Evolutionary conservation across 768 basidiomycete genomes (phyloP).

Genomic region (Gyrodon lividus): DNA sequence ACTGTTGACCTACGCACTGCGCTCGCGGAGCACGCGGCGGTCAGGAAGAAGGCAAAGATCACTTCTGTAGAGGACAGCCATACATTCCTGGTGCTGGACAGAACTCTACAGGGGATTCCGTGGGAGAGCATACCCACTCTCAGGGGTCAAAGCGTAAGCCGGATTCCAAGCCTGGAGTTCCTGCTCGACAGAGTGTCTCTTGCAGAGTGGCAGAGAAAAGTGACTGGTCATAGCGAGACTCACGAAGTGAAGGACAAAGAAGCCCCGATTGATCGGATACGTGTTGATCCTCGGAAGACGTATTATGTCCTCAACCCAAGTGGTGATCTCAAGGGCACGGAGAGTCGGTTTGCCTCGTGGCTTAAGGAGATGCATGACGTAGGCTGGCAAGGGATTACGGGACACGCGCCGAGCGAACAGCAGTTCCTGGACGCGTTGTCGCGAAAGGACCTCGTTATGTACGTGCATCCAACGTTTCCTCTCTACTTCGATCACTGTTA

Average conservation of each 20-base stretch:
- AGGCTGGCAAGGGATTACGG: conserved; percentile 85
- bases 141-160: conserved; percentile 81
- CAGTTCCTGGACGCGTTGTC: conserved; percentile 74
- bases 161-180: conserved; percentile 90
- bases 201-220: conserved; percentile 43
- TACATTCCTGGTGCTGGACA: conserved; percentile 86
- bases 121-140: conserved; percentile 95
- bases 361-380: conserved; percentile 62
- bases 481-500: conserved; percentile 1
- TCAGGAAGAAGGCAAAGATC: conserved; percentile 32
- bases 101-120: conserved; percentile 82
- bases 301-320: conserved; percentile 91
- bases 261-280: conserved; percentile 42
- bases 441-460: conserved; percentile 87
- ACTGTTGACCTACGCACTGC: conserved; percentile 76
- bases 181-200: conserved; percentile 78
- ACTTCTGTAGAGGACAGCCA: conserved; percentile 55
- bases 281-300: conserved; percentile 64
- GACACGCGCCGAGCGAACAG: conserved; percentile 76
- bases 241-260: conserved; percentile 11
- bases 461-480: conserved; percentile 35
- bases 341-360: conserved; percentile 82
- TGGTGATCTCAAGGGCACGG: conserved; percentile 83
- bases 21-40: conserved; percentile 66
- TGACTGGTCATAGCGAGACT: conserved; percentile 10